Evolutionary conservation across 2,329 filamentous ascomycete genomes (phyloP), one percentile per base, ranked within the genome.

Genomic region (Fusarium algeriense): DNA sequence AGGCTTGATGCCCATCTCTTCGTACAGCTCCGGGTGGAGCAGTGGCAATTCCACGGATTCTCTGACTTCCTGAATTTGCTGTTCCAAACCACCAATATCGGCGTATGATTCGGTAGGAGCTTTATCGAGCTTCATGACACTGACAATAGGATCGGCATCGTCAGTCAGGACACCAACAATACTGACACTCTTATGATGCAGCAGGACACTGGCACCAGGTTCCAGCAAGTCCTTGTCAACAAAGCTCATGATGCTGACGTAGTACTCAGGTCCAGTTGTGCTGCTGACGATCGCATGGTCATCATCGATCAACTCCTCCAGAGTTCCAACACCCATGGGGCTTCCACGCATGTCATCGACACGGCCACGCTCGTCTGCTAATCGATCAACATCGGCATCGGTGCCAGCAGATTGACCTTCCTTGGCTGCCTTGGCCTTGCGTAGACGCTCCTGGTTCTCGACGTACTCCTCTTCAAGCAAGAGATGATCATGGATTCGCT

Each of bases 1-100:
- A 7, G 96, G 96, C 84, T 99, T 99, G 88, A 99, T 98, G 79
- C 96, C 96, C 96, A 99, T 99, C 86, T 99, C 96, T 83, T 99
- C 96, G 83, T 99, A 99, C 56, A 99, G 85, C 83, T 99, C 96
- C 1, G 96, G 96, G 80, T 99, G 96, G 65, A 99, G 87, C 70
- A 99, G 86, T 8, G 96, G 96, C 77, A 99, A 83, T 84, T 99
- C 96, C 63, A 99, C 96, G 3, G 96, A 97, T 85, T 99, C 96
- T 75, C 96, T 89, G 48, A 99, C 96, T 84, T 99, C 96, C 80
- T 99, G 96, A 67, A 99, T 99, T 82, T 99, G 96, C 64, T 89
- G 84, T 82, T 99, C 96, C 75, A 99, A 82, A 81, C 96, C 96
- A 86, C 96, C 96, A 84, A 99, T 99, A 83, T 99, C 96, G 65